Percentiles rank a stretch among this genome's conserved stretches.
These are phyloP conservation scores for Adenanthera pavonina DNA, from an alignment of 306 rosid genomes.

Conservation along the genomic window DNA sequence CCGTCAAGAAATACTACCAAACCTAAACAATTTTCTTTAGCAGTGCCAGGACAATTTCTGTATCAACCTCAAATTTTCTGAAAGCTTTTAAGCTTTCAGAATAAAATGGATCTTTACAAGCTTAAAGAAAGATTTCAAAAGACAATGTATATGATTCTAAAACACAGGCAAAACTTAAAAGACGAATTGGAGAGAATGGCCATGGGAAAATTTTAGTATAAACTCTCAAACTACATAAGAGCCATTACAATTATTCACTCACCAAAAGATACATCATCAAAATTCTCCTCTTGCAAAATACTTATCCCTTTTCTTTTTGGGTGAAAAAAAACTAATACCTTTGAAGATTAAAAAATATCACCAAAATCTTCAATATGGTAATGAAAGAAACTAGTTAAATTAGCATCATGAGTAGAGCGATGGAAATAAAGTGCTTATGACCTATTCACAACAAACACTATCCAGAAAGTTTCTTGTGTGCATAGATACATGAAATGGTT, in stretches of 20 bases:
- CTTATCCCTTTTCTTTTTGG: too few relatives aligned
- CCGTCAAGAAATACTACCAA: neutral
- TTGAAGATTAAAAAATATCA: neutral
- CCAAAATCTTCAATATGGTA: neutral
- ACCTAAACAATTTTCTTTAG: neutral
- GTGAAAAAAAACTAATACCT: neutral
- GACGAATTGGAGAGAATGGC: neutral
- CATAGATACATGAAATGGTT: too few relatives aligned
- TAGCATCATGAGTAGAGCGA: neutral
- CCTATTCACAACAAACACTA: conserved; percentile 23
- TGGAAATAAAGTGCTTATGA: neutral
- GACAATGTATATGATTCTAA: neutral
- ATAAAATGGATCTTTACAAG: neutral
- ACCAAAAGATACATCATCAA: neutral
- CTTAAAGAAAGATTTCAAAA: neutral
- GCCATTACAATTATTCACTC: neutral
- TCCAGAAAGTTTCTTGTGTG: neutral
- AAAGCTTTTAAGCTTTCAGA: too few relatives aligned
- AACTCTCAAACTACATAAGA: conserved; percentile 7
- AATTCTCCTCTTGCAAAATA: neutral
- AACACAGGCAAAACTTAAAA: neutral
- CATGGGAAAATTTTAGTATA: neutral
- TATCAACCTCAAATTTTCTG: neutral
- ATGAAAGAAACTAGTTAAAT: neutral
- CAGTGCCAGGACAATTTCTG: neutral